phyloP scores from a whole-genome alignment of 116 monocot genomes.

The Iris pallida region DNA sequence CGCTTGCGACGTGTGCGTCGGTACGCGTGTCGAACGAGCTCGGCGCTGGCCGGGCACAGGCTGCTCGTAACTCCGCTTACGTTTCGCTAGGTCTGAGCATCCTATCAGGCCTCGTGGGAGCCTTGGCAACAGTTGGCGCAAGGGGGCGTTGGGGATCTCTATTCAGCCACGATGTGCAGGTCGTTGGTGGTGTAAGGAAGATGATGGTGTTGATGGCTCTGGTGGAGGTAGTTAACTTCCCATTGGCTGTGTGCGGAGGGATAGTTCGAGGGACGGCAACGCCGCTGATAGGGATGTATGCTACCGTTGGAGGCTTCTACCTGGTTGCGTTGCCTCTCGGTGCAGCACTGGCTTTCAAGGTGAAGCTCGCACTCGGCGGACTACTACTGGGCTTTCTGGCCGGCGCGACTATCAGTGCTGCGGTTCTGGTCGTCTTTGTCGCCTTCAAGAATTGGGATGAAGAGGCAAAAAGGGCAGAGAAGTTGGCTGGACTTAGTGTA shows the following conservation, averaged over 20 bases:
- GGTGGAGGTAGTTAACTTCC: conserved; percentile 76
- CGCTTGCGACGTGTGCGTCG: conserved; percentile 60
- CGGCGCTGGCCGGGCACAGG: conserved; percentile 31
- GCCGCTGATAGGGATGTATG: conserved; percentile 76
- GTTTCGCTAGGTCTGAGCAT: conserved; percentile 37
- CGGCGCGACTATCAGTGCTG: conserved; percentile 23
- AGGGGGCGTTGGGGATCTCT: conserved; percentile 49
- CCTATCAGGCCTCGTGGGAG: conserved; percentile 28
- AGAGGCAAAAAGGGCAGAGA: conserved; percentile 53
- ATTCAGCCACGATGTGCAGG: conserved; percentile 39
- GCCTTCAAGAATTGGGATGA: conserved; percentile 48
- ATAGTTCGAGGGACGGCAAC: conserved; percentile 60
- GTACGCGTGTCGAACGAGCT: conserved; percentile 81
- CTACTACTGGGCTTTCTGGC: conserved; percentile 61
- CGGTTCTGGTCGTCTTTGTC: conserved; percentile 39
- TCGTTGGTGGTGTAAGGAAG: conserved; percentile 33
- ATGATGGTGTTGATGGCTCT: conserved; percentile 65
- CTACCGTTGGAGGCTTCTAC: conserved; percentile 68
- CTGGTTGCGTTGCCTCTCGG: conserved; percentile 66
- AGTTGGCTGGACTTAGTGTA: conserved; percentile 15
- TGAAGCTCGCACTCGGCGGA: conserved; percentile 41
- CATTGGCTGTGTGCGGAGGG: conserved; percentile 61
- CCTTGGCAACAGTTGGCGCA: conserved; percentile 18
- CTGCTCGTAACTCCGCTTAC: conserved; percentile 36
- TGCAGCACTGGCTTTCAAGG: conserved; percentile 46